Base-by-base conservation (phyloP, 129 eudicot species). In the Centrapalus pauciflorus region DNA sequence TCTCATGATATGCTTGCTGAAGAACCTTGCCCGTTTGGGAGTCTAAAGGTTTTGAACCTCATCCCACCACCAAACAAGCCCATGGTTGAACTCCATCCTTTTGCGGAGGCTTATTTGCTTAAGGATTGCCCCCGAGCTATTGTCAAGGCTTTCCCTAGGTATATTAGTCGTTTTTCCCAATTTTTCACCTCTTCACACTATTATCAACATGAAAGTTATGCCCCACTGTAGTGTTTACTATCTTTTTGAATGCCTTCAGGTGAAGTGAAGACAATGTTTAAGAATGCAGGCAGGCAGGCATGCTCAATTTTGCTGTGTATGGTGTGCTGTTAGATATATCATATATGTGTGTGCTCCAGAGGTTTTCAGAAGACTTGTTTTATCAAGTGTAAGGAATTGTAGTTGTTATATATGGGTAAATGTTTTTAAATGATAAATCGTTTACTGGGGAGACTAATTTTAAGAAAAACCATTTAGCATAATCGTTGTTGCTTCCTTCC, bases 11-110 rank as follows among this genome's bases (percentile, higher is more conserved):
- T 12, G 67, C 67, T 71, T 32, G 49, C n/a, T 32, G 32, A 71
- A 71, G 76, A 71, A 71, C 40, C 59, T 13, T 59, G 51, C 61
- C 60, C 76, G 9, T 71, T 71, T 61, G 35, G 12, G 27, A 71
- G 60, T 23, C 50, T 71, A 13, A 59, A 71, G 61, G 14, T 45
- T 71, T 59, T 71, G 38, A 71, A 71, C 76, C 37, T 71, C 45
- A 59, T 71, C 59, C 76, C 76, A 32, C 76, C 76, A 30, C 76
- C 76, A 30, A 59, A 60, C 60, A 49, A 60, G 24, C 69, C 68
- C 43, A 12, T 17, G 29, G 41, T 20, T 48, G 50, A 71, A 32
- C 61, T 71, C 14, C 50, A 13, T 59, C 11, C 60, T 29, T 46
- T 20, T 48, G 76, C 60, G 50, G 61, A 43, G 6, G 13, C 60